These are phyloP conservation scores for Penicillium odoratum DNA, from an alignment of 495 filamentous ascomycete genomes.

Conservation along the genomic window DNA sequence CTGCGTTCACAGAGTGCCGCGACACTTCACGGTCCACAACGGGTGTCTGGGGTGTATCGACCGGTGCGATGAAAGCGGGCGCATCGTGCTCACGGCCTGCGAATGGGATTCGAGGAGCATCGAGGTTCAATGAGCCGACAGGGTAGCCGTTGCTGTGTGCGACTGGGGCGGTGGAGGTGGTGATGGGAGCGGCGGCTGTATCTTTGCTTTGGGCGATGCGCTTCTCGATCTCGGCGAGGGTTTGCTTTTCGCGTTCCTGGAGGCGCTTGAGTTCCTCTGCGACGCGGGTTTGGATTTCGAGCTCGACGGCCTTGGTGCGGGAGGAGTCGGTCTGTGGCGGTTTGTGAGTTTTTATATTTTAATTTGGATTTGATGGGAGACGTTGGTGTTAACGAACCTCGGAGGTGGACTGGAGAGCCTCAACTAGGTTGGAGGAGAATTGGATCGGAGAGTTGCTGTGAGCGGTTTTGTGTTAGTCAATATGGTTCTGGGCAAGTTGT, in stretches of 20 bases:
- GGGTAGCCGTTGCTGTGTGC: constrained; percentile 36
- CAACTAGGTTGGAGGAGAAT: constrained; percentile 81
- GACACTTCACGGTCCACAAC: constrained; percentile 46
- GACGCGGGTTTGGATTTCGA: constrained; percentile 87
- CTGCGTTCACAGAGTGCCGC: constrained; percentile 55
- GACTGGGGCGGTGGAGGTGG: constrained; percentile 32
- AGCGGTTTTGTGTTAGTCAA: background rate
- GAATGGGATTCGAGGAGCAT: constrained; percentile 50
- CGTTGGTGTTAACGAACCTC: constrained; percentile 61
- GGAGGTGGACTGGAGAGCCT: constrained; percentile 75
- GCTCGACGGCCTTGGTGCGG: constrained; percentile 78
- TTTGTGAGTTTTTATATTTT: constrained; percentile 11
- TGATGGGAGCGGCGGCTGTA: constrained; percentile 31
- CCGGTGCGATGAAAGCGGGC: constrained; percentile 19
- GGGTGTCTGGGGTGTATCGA: constrained; percentile 17
- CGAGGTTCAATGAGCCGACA: constrained; percentile 46
- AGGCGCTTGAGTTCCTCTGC: constrained; percentile 78
- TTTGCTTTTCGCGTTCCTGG: constrained; percentile 59
- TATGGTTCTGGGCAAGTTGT: background rate
- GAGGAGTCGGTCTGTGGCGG: constrained; percentile 74
- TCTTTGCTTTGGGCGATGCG: constrained; percentile 47
- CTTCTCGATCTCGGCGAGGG: constrained; percentile 57
- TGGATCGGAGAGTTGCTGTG: constrained; percentile 76
- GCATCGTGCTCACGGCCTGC: constrained; percentile 43
- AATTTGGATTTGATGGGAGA: background rate